Evolutionary conservation across 441 rosid species (phyloP).

Genomic region (Rhodomyrtus psidioides): DNA sequence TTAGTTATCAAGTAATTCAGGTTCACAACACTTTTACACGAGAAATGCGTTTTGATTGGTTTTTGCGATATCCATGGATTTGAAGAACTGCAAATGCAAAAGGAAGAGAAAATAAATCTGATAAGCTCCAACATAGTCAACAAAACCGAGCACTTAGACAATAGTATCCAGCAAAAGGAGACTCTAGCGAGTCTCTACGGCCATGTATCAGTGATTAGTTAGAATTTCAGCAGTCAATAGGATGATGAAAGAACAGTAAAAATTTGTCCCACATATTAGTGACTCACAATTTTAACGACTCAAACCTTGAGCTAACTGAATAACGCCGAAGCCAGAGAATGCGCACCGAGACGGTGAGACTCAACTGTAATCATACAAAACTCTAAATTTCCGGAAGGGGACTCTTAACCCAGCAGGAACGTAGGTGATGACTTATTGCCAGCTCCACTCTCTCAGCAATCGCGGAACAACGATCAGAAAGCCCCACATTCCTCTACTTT

Average conservation of each 20-base stretch:
- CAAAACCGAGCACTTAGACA: background rate
- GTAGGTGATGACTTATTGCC: background rate
- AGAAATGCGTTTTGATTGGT: constrained; percentile 27
- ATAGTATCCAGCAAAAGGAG: background rate
- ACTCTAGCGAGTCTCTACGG: background rate
- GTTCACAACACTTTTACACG: constrained; percentile 26
- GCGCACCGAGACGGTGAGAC: background rate
- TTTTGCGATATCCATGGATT: constrained; percentile 37
- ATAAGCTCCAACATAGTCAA: background rate
- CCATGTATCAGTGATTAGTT: background rate
- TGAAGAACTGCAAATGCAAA: constrained; percentile 39
- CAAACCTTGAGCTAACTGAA: background rate
- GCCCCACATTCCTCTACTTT: background rate
- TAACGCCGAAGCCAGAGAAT: background rate
- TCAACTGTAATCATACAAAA: background rate
- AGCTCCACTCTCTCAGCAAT: background rate
- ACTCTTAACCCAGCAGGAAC: background rate
- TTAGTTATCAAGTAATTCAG: constrained; percentile 32
- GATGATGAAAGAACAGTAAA: background rate
- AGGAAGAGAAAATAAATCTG: background rate
- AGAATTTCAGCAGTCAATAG: background rate
- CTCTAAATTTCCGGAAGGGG: background rate
- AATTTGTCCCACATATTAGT: background rate
- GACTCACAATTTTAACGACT: background rate
- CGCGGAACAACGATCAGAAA: background rate